phyloP scores from a whole-genome alignment of 2,329 filamentous ascomycete genomes.

The Aspergillus flavus region DNA sequence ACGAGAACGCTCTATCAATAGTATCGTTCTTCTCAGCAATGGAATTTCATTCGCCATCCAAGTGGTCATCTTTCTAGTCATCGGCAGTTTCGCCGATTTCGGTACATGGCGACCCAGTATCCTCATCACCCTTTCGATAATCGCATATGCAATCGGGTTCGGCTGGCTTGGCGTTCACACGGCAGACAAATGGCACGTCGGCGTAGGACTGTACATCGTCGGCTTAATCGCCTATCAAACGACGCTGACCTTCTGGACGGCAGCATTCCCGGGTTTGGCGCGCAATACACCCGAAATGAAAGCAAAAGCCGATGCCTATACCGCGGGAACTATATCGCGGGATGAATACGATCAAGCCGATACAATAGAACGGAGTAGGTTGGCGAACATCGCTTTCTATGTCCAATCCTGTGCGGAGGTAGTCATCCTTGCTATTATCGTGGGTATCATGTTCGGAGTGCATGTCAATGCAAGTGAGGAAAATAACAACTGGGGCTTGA shows the following conservation, averaged over 20 bases:
- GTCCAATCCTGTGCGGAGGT: slow-evolving; percentile 65
- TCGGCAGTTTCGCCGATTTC: slow-evolving; percentile 61
- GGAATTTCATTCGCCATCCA: slow-evolving; percentile 71
- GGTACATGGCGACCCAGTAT: slow-evolving; percentile 66
- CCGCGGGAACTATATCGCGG: slow-evolving; percentile 56
- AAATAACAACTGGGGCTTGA: slow-evolving; percentile 69
- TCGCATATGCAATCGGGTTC: slow-evolving; percentile 67
- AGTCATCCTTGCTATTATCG: slow-evolving; percentile 64
- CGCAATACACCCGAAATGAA: slow-evolving; percentile 57
- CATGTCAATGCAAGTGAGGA: slow-evolving; percentile 60
- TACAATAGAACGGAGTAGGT: slow-evolving; percentile 63
- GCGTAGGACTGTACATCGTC: slow-evolving; percentile 65
- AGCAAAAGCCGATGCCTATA: slow-evolving; percentile 52
- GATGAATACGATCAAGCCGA: slow-evolving; percentile 64
- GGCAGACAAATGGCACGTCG: slow-evolving; percentile 61
- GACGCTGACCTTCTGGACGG: slow-evolving; percentile 69
- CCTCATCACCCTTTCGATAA: slow-evolving; percentile 61
- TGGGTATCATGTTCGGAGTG: slow-evolving; percentile 65
- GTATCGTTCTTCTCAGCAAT: slow-evolving; percentile 66
- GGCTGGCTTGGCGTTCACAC: slow-evolving; percentile 68
- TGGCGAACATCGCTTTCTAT: slow-evolving; percentile 67
- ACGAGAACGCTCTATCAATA: slow-evolving; percentile 61
- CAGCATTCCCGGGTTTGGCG: slow-evolving; percentile 62
- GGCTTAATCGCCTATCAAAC: slow-evolving; percentile 69
- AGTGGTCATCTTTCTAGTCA: slow-evolving; percentile 53